phyloP scores from a whole-genome alignment of 106 monocot genomes.

The Dendrobium catenatum region DNA sequence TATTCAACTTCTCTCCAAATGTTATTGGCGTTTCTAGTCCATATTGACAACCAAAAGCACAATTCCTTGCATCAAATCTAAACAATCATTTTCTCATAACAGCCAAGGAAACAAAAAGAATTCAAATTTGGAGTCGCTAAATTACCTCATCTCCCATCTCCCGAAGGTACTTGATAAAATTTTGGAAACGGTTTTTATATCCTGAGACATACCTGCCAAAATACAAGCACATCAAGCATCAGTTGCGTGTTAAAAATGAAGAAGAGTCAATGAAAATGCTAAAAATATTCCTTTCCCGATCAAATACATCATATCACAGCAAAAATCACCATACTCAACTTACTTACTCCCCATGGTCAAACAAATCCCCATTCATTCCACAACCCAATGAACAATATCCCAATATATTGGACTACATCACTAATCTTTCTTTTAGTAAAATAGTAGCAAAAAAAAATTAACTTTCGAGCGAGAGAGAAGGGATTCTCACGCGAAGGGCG shows the following conservation, averaged over 20 bases:
- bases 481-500: constrained; percentile 53
- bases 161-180: constrained; percentile 84
- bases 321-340: not conserved
- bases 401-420: not conserved
- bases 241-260: not conserved
- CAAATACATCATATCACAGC: not conserved
- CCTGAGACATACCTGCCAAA: constrained; percentile 87
- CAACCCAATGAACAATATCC: not conserved
- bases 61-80: too few relatives aligned
- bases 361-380: not conserved
- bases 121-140: not conserved
- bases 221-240: not conserved
- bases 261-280: not conserved
- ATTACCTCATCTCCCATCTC: constrained; percentile 96
- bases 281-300: not conserved
- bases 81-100: too few relatives aligned
- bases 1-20: too few relatives aligned
- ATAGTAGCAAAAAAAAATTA: not conserved
- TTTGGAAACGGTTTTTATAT: constrained; percentile 97
- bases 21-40: too few relatives aligned
- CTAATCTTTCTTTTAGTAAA: not conserved
- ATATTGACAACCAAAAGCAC: too few relatives aligned
- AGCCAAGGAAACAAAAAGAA: too few relatives aligned
- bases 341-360: not conserved
- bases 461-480: not conserved